Base-by-base conservation (phyloP, 352 stramenopile species). In the Globisporangium cederbergense region DNA sequence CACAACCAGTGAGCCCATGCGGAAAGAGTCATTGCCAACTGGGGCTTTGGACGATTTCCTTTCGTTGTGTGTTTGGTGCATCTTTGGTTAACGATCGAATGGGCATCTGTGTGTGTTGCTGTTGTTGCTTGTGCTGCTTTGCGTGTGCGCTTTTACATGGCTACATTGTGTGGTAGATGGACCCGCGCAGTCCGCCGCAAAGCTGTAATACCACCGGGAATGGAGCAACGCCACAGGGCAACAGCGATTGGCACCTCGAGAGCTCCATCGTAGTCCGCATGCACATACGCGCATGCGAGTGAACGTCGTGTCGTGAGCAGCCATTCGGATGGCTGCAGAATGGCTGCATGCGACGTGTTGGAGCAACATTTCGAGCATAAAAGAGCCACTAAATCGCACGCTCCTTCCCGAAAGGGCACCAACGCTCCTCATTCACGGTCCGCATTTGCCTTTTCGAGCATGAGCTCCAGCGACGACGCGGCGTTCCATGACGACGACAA, bases 401-500 rank as follows among this genome's bases (percentile, higher is more conserved):
- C 7, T 28, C n/a, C 16, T 20, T 25, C 1, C 18, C n/a, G 45
- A 51, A 51, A 51, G 45, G 45, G 14, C 45, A 51, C 45, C 14
- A 5, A 47, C 42, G 25, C 25, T 28, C 38, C 9, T 43, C 38
- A 43, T 11, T 43, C 6, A 8, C 8, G 11, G 40, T 1, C 10
- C 11, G 40, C 40, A n/a, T 45, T 45, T n/a, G 11, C 11, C 40
- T 47, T 22, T 20, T 47, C 20, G 42, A 47, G 16, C 42, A 47
- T 47, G 52, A 58, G 52, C 52, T 58, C 52, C 11, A 32, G 52
- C 32, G 52, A 43, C 30, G 36, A 25, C 18, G 52, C 30, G 6
- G 52, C 30, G 30, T 58, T 43, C 52, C 52, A 16, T n/a, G n/a
- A 28, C 20, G 32, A 25, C 9, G 28, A 42, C 9, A 42, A 28